phyloP scores from a whole-genome alignment of 495 filamentous ascomycete species.

The Talaromyces thailandensis region DNA sequence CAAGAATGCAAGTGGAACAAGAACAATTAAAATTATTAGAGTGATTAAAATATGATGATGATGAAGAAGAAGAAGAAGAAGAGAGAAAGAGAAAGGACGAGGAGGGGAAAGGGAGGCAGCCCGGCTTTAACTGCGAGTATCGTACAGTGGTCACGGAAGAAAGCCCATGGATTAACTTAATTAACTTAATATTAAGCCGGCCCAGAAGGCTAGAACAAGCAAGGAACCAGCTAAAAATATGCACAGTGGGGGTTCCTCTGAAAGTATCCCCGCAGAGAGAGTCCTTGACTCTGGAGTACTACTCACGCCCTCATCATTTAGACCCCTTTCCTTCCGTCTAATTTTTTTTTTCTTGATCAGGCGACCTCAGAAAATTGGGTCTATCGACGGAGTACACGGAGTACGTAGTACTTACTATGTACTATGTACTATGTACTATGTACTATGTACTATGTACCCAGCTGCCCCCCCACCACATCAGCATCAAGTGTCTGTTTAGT shows the following conservation, averaged over 20 bases:
- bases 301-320: not conserved
- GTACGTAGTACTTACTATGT: too few relatives aligned
- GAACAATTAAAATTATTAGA: conserved; percentile 4
- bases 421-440: too few relatives aligned
- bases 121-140: not conserved
- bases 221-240: not conserved
- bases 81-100: conserved; percentile 7
- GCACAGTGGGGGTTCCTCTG: not conserved
- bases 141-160: not conserved
- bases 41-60: not conserved
- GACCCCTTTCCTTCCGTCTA: not conserved
- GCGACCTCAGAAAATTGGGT: conserved; percentile 1
- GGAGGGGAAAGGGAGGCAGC: conserved; percentile 5
- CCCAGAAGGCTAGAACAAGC: not conserved
- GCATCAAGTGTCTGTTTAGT: not conserved
- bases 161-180: too few relatives aligned
- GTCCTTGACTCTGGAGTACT: not conserved
- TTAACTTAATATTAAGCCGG: too few relatives aligned
- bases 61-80: not conserved
- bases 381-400: not conserved
- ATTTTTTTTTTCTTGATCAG: conserved; percentile 7
- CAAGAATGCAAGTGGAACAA: conserved; percentile 5
- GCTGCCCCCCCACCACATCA: not conserved
- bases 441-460: too few relatives aligned
- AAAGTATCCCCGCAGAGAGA: not conserved